Base-by-base conservation (phyloP, 192 early-diverging fungal genomes). In the Phlyctochytrium bullatum region DNA sequence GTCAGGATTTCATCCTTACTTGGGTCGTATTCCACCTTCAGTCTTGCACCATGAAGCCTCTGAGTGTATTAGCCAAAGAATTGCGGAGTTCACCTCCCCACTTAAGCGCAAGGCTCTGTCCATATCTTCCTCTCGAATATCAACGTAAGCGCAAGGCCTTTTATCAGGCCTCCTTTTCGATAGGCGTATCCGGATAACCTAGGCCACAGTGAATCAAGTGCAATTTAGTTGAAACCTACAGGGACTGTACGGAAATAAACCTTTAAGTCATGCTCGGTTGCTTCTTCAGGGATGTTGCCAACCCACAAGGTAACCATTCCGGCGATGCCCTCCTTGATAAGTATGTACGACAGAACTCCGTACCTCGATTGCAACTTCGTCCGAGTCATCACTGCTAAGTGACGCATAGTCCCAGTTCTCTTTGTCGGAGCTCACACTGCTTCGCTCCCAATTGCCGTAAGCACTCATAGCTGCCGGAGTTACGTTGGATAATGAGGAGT, bases 11-110 rank as follows among this genome's bases (percentile, higher is more conserved):
- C 40, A 10, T 14, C n/a, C 27, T 57, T 57, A 62, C 61, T 62
- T 23, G 61, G 61, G 34, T 62, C 61, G 61, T 62, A 62, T 28
- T 62, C 61, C 6, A 62, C 25, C 25, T 62, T 62, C 35, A 62
- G 31, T 35, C 61, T 10, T 6, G 61, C 34, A 6, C 61, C 61
- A 34, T 47, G 16, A 6, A 62, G 50, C 6, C 61, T 6, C 61
- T 62, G 12, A 4, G 16, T 10, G 47, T 35, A 35, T 47, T 6
- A 35, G 23, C 14, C 4, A 62, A 14, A 62, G 34, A 47, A 47
- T 14, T 14, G 20, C 6, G 10, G 20, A 47, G 40, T 6, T 20
- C 34, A 62, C 61, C 61, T 62, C 61, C 12, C 61, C 61, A 28
- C 61, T 62, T 10, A 62, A 28, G 47, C 61, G 34, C 23, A 62